Percentiles rank a stretch among this genome's conserved stretches.
phyloP scores from a whole-genome alignment of 1,284 basidiomycete genomes.

The Cryptococcus sp. region DNA sequence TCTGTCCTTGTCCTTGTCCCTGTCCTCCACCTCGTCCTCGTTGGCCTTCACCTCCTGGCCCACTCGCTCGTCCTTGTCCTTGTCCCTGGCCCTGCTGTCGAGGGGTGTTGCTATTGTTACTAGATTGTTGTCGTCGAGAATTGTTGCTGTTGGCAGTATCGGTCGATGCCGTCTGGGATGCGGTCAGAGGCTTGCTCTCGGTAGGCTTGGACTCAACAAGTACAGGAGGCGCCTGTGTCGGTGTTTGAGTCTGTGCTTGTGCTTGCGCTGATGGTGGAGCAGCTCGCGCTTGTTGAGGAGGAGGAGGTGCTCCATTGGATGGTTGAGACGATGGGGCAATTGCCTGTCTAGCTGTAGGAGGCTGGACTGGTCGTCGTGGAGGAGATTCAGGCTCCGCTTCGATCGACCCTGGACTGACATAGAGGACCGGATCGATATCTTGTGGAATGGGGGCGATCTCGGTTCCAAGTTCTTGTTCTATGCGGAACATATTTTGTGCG shows the following conservation, averaged over 20 bases:
- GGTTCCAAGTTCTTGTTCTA: conserved; percentile 96
- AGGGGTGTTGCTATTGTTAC: conserved; percentile 1
- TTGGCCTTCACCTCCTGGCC: background rate
- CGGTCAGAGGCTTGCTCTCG: background rate
- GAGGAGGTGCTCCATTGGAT: conserved; percentile 1
- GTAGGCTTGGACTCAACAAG: background rate
- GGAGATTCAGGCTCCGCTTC: conserved; percentile 19
- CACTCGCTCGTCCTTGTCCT: background rate
- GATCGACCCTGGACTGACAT: conserved; percentile 60
- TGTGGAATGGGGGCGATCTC: conserved; percentile 96
- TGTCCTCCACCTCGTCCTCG: background rate
- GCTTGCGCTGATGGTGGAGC: conserved; percentile 5
- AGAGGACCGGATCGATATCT: conserved; percentile 85
- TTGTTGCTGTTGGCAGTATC: background rate
- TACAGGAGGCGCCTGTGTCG: conserved; percentile 1
- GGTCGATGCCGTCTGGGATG: background rate
- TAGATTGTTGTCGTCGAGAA: background rate
- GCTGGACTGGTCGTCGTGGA: conserved; percentile 4
- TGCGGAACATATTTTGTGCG: conserved; percentile 93
- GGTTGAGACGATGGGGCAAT: background rate
- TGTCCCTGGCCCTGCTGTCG: background rate
- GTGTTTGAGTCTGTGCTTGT: background rate
- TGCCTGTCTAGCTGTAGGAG: conserved; percentile 2
- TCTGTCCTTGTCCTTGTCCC: conserved; percentile 6
- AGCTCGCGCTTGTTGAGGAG: background rate